Evolutionary conservation across 257 asterid species (phyloP), one percentile per base, ranked within the genome.

Genomic region (Nicotiana obtusifolia): DNA sequence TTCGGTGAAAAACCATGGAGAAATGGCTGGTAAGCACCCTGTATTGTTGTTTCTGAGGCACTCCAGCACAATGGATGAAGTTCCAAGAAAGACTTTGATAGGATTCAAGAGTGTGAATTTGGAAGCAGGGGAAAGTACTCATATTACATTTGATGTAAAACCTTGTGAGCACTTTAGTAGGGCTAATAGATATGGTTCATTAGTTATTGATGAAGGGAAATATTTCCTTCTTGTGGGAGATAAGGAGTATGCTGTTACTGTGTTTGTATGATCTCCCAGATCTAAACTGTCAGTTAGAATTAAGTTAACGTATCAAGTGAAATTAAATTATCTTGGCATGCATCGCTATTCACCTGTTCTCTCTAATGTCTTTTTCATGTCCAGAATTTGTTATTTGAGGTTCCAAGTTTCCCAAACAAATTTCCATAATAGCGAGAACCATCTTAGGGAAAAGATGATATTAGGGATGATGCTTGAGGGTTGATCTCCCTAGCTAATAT

Each of bases 101-200:
- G 97, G 91, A 52, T 89, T 90, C 80, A 41, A 83, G 85, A 87
- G 84, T 44, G 87, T 90, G 83, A 82, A 64, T 24, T 83, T 93
- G 86, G 82, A 35, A 54, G 85, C 87, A 15, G 85, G 90, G 77
- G 61, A 82, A 71, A 88, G 26, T 69, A 61, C 49, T 44, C 88
- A 86, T 22, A 20, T 89, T 56, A 82, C 79, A 13, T 89, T 91
- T 65, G 79, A 52, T 52, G 80, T 87, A 17, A 84, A 83, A 52
- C 91, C 93, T 9, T 90, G 97, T 83, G 86, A 88, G 76, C 90
- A 88, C 75, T 35, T 93, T 47, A 89, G 88, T 76, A 85, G 66
- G 82, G 93, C 88, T 75, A 71, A 88, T 76, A 84, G 71, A 84
- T 84, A 87, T 5, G 97, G 93, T 26, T 11, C 41, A 9, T 67